Conservation (phyloP, 2,329 filamentous ascomycete species). For the Fusarium robinianum region DNA sequence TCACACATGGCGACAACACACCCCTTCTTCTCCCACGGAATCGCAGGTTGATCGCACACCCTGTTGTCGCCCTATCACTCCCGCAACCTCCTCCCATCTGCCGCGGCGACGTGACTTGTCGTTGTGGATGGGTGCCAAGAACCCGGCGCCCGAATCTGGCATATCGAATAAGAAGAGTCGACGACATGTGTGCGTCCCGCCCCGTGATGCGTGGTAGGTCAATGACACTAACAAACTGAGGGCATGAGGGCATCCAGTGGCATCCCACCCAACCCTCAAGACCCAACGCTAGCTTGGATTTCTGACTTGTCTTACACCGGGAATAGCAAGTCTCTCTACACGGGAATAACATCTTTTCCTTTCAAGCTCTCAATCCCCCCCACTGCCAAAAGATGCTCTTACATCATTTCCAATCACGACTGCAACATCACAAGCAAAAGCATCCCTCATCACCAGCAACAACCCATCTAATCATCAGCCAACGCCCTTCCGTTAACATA, state of each 20-base stretch:
- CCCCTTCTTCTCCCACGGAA: no score
- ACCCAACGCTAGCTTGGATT: conserved; percentile 18
- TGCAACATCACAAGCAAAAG: conserved; percentile 8
- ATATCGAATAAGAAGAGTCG: not conserved
- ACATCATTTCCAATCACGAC: conserved; percentile 10
- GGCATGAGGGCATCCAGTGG: conserved; percentile 13
- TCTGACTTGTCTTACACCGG: conserved; percentile 15
- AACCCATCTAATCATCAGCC: conserved; percentile 6
- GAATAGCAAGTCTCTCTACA: conserved; percentile 24
- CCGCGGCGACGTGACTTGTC: no score
- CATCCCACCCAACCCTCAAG: conserved; percentile 32
- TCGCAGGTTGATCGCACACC: no score
- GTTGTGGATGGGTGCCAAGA: conserved; percentile 18
- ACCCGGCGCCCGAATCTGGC: conserved; percentile 4
- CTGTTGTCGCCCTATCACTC: no score
- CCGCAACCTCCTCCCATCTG: no score
- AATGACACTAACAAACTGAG: conserved; percentile 18
- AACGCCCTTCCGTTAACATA: not conserved
- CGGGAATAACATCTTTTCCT: conserved; percentile 23
- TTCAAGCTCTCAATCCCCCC: conserved; percentile 9
- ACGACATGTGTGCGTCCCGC: conserved; percentile 11
- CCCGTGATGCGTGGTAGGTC: conserved; percentile 9
- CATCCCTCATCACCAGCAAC: not conserved
- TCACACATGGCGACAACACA: no score
- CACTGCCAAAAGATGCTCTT: conserved; percentile 1